Percentiles rank a stretch among this genome's conserved stretches.
Conservation (phyloP, 345 rosid species). For the Isatis tinctoria region DNA sequence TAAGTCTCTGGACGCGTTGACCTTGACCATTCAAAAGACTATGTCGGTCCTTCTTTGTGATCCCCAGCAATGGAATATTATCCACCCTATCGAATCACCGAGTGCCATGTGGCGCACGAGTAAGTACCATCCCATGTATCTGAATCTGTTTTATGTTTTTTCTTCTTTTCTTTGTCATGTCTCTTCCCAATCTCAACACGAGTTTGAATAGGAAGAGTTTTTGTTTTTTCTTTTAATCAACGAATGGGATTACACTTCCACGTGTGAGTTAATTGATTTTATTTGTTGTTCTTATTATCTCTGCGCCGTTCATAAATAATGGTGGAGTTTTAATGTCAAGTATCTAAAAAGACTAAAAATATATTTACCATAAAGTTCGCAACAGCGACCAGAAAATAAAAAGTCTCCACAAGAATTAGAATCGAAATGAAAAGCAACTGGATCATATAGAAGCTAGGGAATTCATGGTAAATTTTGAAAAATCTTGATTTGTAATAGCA, state of each 20-base stretch:
- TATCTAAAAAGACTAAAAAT: background rate
- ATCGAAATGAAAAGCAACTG: background rate
- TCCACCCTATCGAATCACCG: background rate
- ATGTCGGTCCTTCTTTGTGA: constrained; percentile 11
- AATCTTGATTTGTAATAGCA: background rate
- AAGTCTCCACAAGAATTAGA: background rate
- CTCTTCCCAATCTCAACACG: background rate
- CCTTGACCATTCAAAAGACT: constrained; percentile 30
- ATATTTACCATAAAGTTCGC: background rate
- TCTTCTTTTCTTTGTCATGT: background rate
- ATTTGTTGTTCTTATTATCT: too few species aligned
- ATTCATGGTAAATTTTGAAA: background rate
- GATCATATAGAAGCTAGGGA: background rate
- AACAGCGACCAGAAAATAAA: constrained; percentile 1
- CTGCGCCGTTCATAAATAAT: background rate
- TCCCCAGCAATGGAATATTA: constrained; percentile 27
- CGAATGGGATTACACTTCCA: background rate
- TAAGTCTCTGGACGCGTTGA: constrained; percentile 26
- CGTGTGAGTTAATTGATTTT: background rate
- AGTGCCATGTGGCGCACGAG: constrained; percentile 19
- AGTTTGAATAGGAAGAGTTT: background rate
- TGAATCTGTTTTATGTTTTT: constrained; percentile 7
- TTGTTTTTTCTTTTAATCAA: background rate
- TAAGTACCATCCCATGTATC: constrained; percentile 18
- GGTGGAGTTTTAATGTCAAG: background rate